Evolutionary conservation across 2,329 filamentous ascomycete genomes (phyloP).

Genomic region (Alternaria longipes): DNA sequence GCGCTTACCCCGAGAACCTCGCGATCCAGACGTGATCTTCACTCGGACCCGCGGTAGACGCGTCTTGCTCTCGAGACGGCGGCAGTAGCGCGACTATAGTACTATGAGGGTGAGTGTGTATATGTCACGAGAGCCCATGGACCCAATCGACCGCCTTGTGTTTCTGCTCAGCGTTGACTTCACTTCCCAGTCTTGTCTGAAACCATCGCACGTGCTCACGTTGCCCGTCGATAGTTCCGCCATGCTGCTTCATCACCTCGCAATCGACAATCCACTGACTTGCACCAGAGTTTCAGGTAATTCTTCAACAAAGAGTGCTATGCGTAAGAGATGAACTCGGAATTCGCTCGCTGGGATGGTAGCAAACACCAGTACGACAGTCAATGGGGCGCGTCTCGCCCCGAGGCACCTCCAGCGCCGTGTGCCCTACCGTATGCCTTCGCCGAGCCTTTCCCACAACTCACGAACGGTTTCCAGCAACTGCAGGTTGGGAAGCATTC

Average conservation of each 20-base stretch:
- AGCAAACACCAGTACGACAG: constrained; percentile 43
- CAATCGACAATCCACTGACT: constrained; percentile 33
- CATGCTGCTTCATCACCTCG: constrained; percentile 10
- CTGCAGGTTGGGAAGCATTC: constrained; percentile 38
- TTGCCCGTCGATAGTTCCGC: constrained; percentile 17
- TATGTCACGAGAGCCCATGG: constrained; percentile 33
- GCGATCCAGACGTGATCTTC: constrained; percentile 21
- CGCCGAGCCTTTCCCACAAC: constrained; percentile 34
- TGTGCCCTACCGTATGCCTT: constrained; percentile 39
- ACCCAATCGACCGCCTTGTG: constrained; percentile 15
- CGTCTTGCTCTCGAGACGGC: constrained; percentile 25
- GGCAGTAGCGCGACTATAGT: constrained; percentile 34
- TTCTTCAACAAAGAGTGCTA: constrained; percentile 37
- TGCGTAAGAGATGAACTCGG: constrained; percentile 51
- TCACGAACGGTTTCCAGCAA: constrained; percentile 37
- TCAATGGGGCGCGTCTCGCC: constrained; percentile 35
- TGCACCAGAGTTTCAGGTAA: constrained; percentile 34
- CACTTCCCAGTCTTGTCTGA: constrained; percentile 10
- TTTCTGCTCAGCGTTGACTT: constrained; percentile 20
- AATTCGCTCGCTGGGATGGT: constrained; percentile 47
- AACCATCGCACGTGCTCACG: constrained; percentile 15
- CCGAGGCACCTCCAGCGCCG: constrained; percentile 36
- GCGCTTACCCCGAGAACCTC: constrained; percentile 21
- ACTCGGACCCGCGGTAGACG: constrained; percentile 29
- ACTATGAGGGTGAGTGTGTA: constrained; percentile 51